These are phyloP conservation scores for Fusarium acutatum DNA, from an alignment of 2,329 filamentous ascomycete species.

Conservation along the genomic window DNA sequence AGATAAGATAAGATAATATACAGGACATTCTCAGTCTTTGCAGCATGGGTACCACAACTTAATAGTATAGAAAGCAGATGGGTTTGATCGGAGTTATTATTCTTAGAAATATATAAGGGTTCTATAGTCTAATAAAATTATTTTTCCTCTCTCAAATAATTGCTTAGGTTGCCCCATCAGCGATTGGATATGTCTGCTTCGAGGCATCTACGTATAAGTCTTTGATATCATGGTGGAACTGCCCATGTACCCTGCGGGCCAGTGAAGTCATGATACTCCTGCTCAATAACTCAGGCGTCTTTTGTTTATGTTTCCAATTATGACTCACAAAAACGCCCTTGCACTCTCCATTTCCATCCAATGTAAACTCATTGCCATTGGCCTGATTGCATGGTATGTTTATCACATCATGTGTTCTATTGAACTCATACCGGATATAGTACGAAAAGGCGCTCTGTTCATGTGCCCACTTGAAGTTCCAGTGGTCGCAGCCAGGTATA, in stretches of 20 bases:
- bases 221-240: not conserved
- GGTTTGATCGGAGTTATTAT: fast-evolving
- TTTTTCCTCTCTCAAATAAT: not conserved
- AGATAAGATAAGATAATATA: not conserved
- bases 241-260: conserved; percentile 1
- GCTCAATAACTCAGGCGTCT: conserved; percentile 10
- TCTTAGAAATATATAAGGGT: fast-evolving
- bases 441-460: conserved; percentile 10
- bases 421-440: conserved; percentile 14
- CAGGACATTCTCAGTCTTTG: fast-evolving
- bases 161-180: not conserved
- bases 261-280: conserved; percentile 17
- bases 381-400: conserved; percentile 10
- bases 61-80: not conserved
- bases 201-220: not conserved
- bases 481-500: not conserved
- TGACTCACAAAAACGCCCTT: conserved; percentile 8
- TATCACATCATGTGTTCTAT: not conserved
- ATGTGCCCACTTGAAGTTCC: conserved; percentile 8
- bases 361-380: not conserved
- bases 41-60: not conserved
- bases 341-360: not conserved
- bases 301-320: conserved; percentile 14
- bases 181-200: not conserved
- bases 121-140: not conserved